Percentiles rank a stretch among this genome's conserved stretches.
Conservation (phyloP, 1,139 yeast species). For the Schizosaccharomyces versatilis region DNA sequence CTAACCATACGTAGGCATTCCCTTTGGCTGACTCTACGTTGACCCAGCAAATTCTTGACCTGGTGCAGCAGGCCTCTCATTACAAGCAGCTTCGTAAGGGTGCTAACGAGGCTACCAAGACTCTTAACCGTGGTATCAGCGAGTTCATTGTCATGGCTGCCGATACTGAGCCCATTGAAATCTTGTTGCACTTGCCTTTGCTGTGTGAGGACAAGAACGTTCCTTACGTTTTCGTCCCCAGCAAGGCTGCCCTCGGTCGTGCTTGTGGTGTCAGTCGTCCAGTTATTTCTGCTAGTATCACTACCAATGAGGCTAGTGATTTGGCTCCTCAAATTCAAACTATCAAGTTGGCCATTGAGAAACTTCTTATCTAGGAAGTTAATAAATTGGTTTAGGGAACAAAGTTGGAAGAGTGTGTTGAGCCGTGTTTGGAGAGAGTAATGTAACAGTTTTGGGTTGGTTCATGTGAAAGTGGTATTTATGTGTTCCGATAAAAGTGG, state of each 20-base stretch:
- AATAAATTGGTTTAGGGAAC: not conserved
- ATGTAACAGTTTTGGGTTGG: too few relatives aligned
- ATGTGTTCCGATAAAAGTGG: too few relatives aligned
- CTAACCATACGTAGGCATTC: conserved; percentile 36
- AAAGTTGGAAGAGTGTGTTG: not conserved
- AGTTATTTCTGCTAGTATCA: conserved; percentile 93
- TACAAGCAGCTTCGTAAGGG: conserved; percentile 98
- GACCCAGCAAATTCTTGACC: conserved; percentile 90
- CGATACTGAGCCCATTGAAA: conserved; percentile 97
- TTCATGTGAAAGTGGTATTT: too few relatives aligned
- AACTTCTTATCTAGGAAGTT: conserved; percentile 53
- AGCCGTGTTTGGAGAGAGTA: too few relatives aligned
- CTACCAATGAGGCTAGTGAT: conserved; percentile 95
- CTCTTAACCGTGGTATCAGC: conserved; percentile 97
- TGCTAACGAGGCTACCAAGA: conserved; percentile 98
- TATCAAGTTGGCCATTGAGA: conserved; percentile 96
- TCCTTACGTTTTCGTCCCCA: conserved; percentile 94
- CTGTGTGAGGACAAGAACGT: conserved; percentile 91
- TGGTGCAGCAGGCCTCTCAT: conserved; percentile 93
- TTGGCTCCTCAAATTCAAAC: conserved; percentile 91
- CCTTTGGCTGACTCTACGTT: conserved; percentile 94
- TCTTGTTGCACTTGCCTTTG: conserved; percentile 88
- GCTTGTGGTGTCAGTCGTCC: conserved; percentile 99
- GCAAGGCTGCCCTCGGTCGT: conserved; percentile 96
- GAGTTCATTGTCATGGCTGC: conserved; percentile 99